phyloP scores from a whole-genome alignment of 2,329 filamentous ascomycete species.

The Aspergillus versicolor region DNA sequence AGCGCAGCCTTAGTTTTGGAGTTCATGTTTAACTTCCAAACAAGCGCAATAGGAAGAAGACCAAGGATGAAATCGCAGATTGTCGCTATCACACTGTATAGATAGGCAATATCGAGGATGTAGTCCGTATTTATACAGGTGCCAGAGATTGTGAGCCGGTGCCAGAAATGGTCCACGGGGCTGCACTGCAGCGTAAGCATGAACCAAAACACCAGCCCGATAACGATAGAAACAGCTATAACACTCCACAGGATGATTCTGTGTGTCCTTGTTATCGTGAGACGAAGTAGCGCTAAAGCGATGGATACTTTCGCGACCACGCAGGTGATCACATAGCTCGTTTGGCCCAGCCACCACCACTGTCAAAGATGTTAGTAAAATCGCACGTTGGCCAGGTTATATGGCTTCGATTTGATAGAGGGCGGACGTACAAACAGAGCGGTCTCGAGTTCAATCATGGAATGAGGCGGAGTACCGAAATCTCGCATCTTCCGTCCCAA shows the following conservation, averaged over 20 bases:
- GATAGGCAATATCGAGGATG: conserved; percentile 45
- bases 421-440: conserved; percentile 33
- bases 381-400: not conserved
- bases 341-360: conserved; percentile 58
- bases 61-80: conserved; percentile 54
- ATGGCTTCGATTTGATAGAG: not conserved
- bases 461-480: not conserved
- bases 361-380: conserved; percentile 13
- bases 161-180: conserved; percentile 56
- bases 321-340: conserved; percentile 53
- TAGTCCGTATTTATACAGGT: conserved; percentile 16
- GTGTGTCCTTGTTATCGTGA: conserved; percentile 49
- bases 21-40: conserved; percentile 58
- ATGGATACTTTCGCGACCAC: conserved; percentile 53
- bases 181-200: conserved; percentile 54
- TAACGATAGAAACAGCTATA: conserved; percentile 46
- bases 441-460: conserved; percentile 25
- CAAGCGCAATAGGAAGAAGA: conserved; percentile 55
- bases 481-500: conserved; percentile 27
- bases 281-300: conserved; percentile 54
- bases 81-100: conserved; percentile 51
- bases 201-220: conserved; percentile 52
- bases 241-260: conserved; percentile 47
- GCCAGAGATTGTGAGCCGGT: conserved; percentile 20
- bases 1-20: conserved; percentile 52